These are phyloP conservation scores for Chalaropsis thielavioides DNA, from an alignment of 2,329 filamentous ascomycete species.

Conservation along the genomic window DNA sequence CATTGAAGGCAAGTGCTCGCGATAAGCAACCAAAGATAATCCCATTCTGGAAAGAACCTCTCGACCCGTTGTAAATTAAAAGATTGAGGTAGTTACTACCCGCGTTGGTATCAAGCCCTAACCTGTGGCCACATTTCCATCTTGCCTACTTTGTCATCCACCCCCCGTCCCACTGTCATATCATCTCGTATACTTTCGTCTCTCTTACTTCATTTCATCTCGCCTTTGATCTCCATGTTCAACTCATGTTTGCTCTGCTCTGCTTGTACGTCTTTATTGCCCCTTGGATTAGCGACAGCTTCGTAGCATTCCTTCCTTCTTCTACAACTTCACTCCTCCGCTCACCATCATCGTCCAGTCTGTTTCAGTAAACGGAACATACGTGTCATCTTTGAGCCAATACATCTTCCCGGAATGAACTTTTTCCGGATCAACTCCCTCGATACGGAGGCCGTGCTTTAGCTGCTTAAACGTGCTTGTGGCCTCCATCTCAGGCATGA, in stretches of 20 bases:
- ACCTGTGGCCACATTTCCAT: not conserved
- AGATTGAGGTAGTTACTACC: not conserved
- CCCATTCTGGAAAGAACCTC: not conserved
- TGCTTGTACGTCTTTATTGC: not conserved
- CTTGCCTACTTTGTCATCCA: not conserved
- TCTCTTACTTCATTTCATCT: not conserved
- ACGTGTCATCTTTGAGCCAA: slow-evolving; percentile 53
- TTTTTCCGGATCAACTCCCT: slow-evolving; percentile 53
- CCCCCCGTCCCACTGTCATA: not conserved
- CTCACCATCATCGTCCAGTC: slow-evolving; percentile 57
- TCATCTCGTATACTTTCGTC: not conserved
- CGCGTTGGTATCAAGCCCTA: not conserved
- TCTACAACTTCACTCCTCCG: slow-evolving; percentile 55
- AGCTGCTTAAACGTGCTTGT: slow-evolving; percentile 86
- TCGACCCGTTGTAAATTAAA: not conserved
- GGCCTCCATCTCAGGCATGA: slow-evolving; percentile 45
- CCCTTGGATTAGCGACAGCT: not conserved
- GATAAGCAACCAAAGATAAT: not conserved
- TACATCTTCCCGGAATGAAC: slow-evolving; percentile 34
- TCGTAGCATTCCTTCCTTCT: not conserved
- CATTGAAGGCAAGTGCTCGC: not conserved
- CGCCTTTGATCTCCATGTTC: no score
- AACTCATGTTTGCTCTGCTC: not conserved
- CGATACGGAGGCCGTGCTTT: slow-evolving; percentile 55
- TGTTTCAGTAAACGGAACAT: slow-evolving; percentile 48